Evolutionary conservation across 1,284 basidiomycete genomes (phyloP).

Genomic region (Pseudozyma hubeiensis): DNA sequence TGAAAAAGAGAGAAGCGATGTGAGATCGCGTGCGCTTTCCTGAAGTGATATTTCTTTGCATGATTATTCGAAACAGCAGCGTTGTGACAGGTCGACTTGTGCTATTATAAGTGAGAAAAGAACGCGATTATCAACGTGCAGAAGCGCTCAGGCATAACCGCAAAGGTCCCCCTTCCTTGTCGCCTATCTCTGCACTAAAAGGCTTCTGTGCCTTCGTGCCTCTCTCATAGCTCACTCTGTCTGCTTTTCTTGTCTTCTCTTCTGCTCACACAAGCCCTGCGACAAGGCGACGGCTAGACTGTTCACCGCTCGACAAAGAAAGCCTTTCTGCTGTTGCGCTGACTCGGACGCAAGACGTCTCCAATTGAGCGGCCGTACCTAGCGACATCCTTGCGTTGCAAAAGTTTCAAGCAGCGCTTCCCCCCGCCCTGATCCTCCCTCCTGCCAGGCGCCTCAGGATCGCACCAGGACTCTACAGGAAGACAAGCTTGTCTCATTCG

Average conservation of each 20-base stretch:
- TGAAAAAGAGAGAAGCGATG: no score
- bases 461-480: no score
- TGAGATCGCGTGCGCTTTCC: no score
- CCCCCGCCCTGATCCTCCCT: conserved; percentile 1
- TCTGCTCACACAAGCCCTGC: background rate
- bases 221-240: background rate
- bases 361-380: background rate
- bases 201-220: background rate
- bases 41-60: no score
- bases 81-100: conserved; percentile 1
- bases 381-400: no score
- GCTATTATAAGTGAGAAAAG: background rate
- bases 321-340: background rate
- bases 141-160: conserved; percentile 13
- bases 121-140: conserved; percentile 24
- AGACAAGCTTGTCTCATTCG: background rate
- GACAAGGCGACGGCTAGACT: background rate
- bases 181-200: conserved; percentile 9
- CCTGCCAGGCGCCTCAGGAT: no score
- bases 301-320: no score
- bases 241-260: background rate
- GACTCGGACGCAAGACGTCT: conserved; percentile 10
- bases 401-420: no score
- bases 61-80: background rate
- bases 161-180: conserved; percentile 29